Evolutionary conservation across 2,329 filamentous ascomycete species (phyloP), one percentile per base, ranked within the genome.

Genomic region (Biscogniauxia marginata): DNA sequence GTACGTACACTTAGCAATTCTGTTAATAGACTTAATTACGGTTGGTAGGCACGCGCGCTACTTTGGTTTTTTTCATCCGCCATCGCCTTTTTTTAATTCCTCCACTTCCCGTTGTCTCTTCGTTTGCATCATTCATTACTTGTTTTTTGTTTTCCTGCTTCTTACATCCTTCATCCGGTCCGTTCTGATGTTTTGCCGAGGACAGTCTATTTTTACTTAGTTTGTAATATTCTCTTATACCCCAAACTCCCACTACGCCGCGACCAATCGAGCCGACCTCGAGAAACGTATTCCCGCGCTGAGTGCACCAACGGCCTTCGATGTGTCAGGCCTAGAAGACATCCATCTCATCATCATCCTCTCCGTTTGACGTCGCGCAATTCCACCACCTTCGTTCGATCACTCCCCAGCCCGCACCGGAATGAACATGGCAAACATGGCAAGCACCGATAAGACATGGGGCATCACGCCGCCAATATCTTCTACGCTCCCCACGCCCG

Each of bases 381-480:
- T n/a, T 16, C 30, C 13, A 11, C 20, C 25, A 49, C 48, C 23
- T 20, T 53, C 45, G 16, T 47, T 22, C 19, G 30, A 49, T 51
- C 20, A 23, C 9, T 46, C 16, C 53, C 50, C 24, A 9, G 53
- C 22, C 23, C 56, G 48, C 21, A 34, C 50, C 25, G 51, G 19
- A 22, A 51, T 39, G 3, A 45, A 46, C 39, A 8, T 19, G 34
- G 25, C 25, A 48, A 54, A 21, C 13, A 67, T 69, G 65, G 64
- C 72, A 4, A 67, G 65, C 18, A 66, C 57, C 7, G 67, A 68
- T 20, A 68, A 61, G 47, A 65, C 58, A 16, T 70, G 67, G 67
- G 93, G 93, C 68, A 84, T 96, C 48, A 97, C 92, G 57, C 87
- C 88, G 65, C 89, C 95, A 48, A 90, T 99, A 39, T 96, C 92